Evolutionary conservation across 1,284 basidiomycete genomes (phyloP).

Genomic region (Irpex rosettiformis): DNA sequence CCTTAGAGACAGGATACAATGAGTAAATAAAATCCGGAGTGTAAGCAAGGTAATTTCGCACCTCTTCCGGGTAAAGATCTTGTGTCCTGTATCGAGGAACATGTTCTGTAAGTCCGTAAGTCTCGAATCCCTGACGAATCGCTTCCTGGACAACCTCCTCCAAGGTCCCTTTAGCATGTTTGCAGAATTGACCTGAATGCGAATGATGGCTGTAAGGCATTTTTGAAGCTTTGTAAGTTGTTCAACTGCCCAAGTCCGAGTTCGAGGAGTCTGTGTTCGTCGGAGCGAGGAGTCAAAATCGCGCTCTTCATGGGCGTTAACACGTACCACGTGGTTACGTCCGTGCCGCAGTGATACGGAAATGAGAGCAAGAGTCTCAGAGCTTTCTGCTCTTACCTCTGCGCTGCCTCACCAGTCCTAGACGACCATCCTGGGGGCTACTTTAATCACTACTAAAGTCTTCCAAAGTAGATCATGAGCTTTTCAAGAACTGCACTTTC

Average conservation of each 20-base stretch:
- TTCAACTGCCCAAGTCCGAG: not conserved
- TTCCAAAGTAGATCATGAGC: not conserved
- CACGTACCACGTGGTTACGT: not conserved
- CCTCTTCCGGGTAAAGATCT: constrained; percentile 97
- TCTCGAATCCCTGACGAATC: constrained; percentile 71
- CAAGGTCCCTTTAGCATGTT: constrained; percentile 78
- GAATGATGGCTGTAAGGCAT: constrained; percentile 95
- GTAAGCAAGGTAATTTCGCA: constrained; percentile 35
- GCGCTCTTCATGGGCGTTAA: not conserved
- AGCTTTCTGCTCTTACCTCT: not conserved
- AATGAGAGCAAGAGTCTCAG: not conserved
- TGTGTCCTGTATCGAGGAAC: constrained; percentile 78
- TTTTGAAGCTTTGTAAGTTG: not conserved
- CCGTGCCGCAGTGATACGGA: not conserved
- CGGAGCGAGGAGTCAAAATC: not conserved
- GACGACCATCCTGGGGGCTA: not conserved
- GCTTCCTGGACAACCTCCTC: constrained; percentile 82
- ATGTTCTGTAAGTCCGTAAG: constrained; percentile 94
- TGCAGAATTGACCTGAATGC: constrained; percentile 96
- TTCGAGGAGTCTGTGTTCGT: not conserved
- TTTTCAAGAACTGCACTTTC: not conserved
- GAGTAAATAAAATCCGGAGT: constrained; percentile 13
- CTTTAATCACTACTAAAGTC: not conserved
- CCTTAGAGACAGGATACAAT: constrained; percentile 33
- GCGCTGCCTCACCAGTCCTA: not conserved